Percentiles rank a stretch among this genome's conserved stretches.
Evolutionary conservation across 2,329 filamentous ascomycete species (phyloP).

Genomic region (Periconia macrospinosa): DNA sequence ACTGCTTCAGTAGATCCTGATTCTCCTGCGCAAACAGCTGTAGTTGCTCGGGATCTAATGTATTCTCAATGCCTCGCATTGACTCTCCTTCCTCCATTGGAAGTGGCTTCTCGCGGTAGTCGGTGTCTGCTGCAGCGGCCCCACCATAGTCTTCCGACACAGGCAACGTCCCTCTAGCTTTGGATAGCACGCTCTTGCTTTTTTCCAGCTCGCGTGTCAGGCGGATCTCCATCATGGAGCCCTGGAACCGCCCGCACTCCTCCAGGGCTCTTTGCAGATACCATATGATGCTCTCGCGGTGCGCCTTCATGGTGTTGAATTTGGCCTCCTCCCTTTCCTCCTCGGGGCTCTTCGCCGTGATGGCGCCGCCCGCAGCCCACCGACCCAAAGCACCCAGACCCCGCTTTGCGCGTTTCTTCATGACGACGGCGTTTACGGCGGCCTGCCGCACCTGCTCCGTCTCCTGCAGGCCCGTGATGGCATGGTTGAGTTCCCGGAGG

Average conservation of each 20-base stretch:
- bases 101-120: constrained; percentile 30
- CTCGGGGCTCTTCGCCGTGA: constrained; percentile 61
- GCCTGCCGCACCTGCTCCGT: constrained; percentile 81
- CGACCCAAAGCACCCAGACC: constrained; percentile 69
- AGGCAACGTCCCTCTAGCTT: constrained; percentile 52
- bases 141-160: constrained; percentile 20
- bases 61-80: constrained; percentile 50
- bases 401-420: constrained; percentile 66
- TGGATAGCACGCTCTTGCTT: constrained; percentile 82
- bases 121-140: constrained; percentile 10
- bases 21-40: constrained; percentile 95
- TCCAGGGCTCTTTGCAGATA: constrained; percentile 76
- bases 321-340: constrained; percentile 73
- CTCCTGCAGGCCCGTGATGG: constrained; percentile 77
- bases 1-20: constrained; percentile 87
- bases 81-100: constrained; percentile 25
- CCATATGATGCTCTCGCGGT: constrained; percentile 83
- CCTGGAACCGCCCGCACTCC: constrained; percentile 75
- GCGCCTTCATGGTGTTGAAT: constrained; percentile 66
- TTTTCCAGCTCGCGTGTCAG: constrained; percentile 84
- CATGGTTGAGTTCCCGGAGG: constrained; percentile 80
- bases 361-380: constrained; percentile 63
- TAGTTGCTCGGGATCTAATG: constrained; percentile 79
- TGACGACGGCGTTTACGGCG: constrained; percentile 69
- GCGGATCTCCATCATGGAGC: constrained; percentile 89